A percentile compares a stretch with the other conserved stretches of the same genome.
Evolutionary conservation across 2,329 filamentous ascomycete genomes (phyloP).

Genomic region (Periglandula ipomoeae): DNA sequence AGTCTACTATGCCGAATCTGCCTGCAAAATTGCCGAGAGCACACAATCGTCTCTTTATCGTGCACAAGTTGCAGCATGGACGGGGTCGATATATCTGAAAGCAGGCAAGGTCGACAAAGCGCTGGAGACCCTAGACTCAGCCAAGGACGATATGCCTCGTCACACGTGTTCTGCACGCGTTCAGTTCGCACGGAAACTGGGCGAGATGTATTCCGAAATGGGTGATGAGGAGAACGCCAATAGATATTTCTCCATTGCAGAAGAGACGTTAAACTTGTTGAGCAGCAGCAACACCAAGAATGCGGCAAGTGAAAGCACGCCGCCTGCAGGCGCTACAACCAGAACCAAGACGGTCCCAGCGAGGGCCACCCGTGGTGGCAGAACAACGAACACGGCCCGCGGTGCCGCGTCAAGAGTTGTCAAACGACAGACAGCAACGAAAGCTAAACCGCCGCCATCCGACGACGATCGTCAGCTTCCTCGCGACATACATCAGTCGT

Average conservation of each 20-base stretch:
- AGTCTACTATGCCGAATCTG: constrained; percentile 78
- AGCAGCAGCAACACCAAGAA: constrained; percentile 17
- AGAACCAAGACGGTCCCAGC: constrained; percentile 11
- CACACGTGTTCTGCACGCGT: constrained; percentile 27
- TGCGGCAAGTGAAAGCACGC: constrained; percentile 6
- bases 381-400: constrained; percentile 4
- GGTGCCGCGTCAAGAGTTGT: constrained; percentile 9
- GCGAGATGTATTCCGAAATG: constrained; percentile 44
- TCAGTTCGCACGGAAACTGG: constrained; percentile 44
- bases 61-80: constrained; percentile 45
- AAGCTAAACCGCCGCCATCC: constrained; percentile 11
- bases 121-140: constrained; percentile 42
- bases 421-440: constrained; percentile 11
- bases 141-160: constrained; percentile 40
- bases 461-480: constrained; percentile 14
- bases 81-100: constrained; percentile 44
- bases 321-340: background rate
- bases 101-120: constrained; percentile 53
- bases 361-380: constrained; percentile 2
- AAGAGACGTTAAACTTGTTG: constrained; percentile 31
- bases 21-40: constrained; percentile 64
- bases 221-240: constrained; percentile 34
- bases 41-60: constrained; percentile 52
- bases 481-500: constrained; percentile 27
- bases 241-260: constrained; percentile 38